Conservation (phyloP, 164 flowering plant genomes). For the Santalum album region DNA sequence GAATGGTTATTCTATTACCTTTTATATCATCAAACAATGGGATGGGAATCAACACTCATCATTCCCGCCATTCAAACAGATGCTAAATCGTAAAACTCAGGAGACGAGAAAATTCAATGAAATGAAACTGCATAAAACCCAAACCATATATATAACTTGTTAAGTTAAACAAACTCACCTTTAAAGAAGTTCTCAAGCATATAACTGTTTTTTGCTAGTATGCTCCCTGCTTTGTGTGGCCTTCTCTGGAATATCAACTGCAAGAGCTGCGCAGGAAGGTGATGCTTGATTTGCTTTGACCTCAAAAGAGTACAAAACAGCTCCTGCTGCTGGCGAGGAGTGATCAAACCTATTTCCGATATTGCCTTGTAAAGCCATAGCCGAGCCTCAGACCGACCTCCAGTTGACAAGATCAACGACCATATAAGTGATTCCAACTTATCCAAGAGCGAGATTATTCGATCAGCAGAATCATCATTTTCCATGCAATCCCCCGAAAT, state of each 20-base stretch:
- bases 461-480: conserved; percentile 16
- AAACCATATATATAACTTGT: no score
- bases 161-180: conserved; percentile 20
- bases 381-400: conserved; percentile 79
- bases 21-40: no score
- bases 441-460: conserved; percentile 29
- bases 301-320: conserved; percentile 51
- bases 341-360: conserved; percentile 41
- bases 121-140: no score
- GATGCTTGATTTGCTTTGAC: conserved; percentile 30
- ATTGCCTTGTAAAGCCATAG: conserved; percentile 69
- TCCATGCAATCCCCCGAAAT: conserved; percentile 21
- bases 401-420: conserved; percentile 35
- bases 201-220: conserved; percentile 50
- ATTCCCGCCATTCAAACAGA: no score
- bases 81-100: no score
- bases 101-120: no score
- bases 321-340: conserved; percentile 38
- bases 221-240: conserved; percentile 41
- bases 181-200: conserved; percentile 66
- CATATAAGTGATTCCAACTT: conserved; percentile 51
- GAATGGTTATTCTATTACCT: no score
- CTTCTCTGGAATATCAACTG: conserved; percentile 67
- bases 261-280: conserved; percentile 51
- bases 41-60: no score